These are phyloP conservation scores for Artemisia princeps DNA, from an alignment of 140 eudicot species.

Conservation along the genomic window DNA sequence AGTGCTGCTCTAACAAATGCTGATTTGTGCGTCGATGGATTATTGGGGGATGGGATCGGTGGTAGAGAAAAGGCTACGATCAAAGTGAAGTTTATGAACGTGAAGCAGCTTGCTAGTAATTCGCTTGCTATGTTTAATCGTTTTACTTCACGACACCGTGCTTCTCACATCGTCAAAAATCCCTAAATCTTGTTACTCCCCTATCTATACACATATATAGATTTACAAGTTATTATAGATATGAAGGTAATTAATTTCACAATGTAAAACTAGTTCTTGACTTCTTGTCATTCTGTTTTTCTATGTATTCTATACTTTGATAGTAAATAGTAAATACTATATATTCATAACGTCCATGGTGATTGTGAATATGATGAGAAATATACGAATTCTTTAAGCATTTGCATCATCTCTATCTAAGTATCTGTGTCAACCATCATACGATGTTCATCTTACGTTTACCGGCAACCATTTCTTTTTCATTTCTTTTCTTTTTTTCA, in stretches of 20 bases:
- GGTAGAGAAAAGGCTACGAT: constrained; percentile 42
- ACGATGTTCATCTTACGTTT: too few species aligned
- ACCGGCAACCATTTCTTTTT: too few species aligned
- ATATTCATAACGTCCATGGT: too few species aligned
- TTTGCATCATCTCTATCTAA: too few species aligned
- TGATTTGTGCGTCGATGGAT: constrained; percentile 50
- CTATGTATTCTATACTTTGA: neutral
- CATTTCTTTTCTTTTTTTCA: too few species aligned
- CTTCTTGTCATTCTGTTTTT: neutral
- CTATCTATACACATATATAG: neutral
- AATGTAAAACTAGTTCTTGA: neutral
- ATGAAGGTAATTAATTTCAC: constrained; percentile 1
- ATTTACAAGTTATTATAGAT: neutral
- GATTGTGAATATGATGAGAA: too few species aligned
- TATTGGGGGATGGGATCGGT: constrained; percentile 33
- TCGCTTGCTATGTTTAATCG: constrained; percentile 57
- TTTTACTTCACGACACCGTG: constrained; percentile 47
- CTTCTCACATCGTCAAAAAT: constrained; percentile 38
- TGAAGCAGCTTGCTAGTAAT: constrained; percentile 57
- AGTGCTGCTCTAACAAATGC: constrained; percentile 63
- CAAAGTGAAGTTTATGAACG: constrained; percentile 48
- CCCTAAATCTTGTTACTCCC: constrained; percentile 22
- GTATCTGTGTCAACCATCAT: too few species aligned
- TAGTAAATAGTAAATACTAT: neutral
- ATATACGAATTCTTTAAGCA: too few species aligned